phyloP scores from a whole-genome alignment of 2,329 filamentous ascomycete species.

The Fusarium foetens region DNA sequence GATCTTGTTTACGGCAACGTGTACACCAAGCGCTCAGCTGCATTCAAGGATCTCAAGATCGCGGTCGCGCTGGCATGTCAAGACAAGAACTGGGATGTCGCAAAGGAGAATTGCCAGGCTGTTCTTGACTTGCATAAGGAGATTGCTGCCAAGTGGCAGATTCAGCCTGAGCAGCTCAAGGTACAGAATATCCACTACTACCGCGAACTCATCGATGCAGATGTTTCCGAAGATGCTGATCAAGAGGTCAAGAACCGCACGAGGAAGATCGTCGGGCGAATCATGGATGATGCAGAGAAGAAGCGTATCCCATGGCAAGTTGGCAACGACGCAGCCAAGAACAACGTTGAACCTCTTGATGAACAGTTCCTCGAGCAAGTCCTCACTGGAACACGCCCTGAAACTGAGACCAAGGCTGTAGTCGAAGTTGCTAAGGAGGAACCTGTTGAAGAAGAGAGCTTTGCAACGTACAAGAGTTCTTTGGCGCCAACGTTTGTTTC shows the following conservation, averaged over 20 bases:
- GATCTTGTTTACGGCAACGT: constrained; percentile 10
- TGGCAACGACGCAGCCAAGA: background rate
- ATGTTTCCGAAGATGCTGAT: background rate
- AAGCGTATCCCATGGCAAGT: constrained; percentile 9
- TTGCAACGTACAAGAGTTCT: background rate
- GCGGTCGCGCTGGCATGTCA: background rate
- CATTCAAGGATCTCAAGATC: constrained; percentile 11
- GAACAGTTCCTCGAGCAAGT: background rate
- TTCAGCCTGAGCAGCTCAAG: background rate
- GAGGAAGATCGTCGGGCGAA: background rate
- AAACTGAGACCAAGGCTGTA: accelerated
- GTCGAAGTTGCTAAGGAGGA: accelerated
- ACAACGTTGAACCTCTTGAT: background rate
- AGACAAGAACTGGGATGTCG: background rate
- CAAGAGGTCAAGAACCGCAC: background rate
- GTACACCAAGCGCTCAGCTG: constrained; percentile 22
- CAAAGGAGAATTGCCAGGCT: background rate
- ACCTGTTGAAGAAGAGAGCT: accelerated
- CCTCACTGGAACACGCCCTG: background rate
- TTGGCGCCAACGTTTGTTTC: background rate
- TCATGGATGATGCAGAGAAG: constrained; percentile 15
- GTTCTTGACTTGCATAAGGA: background rate
- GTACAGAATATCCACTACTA: constrained; percentile 10
- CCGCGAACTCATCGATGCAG: background rate
- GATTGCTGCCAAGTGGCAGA: constrained; percentile 1